phyloP scores from a whole-genome alignment of 441 rosid genomes.

The Francoa sonchifolia region DNA sequence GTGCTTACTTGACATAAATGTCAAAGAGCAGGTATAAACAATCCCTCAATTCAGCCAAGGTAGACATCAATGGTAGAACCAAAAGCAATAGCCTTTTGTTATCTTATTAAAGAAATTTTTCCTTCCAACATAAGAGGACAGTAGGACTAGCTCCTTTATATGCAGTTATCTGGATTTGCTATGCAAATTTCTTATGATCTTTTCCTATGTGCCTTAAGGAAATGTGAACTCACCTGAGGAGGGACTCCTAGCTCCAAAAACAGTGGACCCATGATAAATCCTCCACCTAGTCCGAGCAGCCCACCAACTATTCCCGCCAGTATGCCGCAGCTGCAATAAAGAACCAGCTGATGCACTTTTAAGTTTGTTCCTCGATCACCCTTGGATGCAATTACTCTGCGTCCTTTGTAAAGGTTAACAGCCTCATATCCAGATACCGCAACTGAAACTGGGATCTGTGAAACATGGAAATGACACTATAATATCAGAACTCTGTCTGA shows the following conservation, averaged over 20 bases:
- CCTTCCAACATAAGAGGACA: too few relatives aligned
- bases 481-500: too few relatives aligned
- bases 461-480: slow-evolving; percentile 9
- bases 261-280: slow-evolving; percentile 69
- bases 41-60: too few relatives aligned
- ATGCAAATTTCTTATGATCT: too few relatives aligned
- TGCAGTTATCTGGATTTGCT: too few relatives aligned
- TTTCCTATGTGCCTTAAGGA: too few relatives aligned
- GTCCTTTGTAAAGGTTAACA: slow-evolving; percentile 42
- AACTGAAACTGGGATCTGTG: slow-evolving; percentile 49
- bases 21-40: too few relatives aligned
- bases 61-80: too few relatives aligned
- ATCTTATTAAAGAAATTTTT: too few relatives aligned
- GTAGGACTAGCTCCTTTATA: too few relatives aligned
- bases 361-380: slow-evolving; percentile 33
- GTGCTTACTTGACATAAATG: too few relatives aligned
- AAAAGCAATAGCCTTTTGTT: too few relatives aligned
- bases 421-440: slow-evolving; percentile 51
- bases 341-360: slow-evolving; percentile 26
- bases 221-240: slow-evolving; percentile 34
- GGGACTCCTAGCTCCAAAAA: slow-evolving; percentile 65
- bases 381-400: slow-evolving; percentile 48
- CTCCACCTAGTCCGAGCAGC: slow-evolving; percentile 62
- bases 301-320: slow-evolving; percentile 62
- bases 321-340: slow-evolving; percentile 36